phyloP scores from a whole-genome alignment of 2,329 filamentous ascomycete species.

The Annulohypoxylon truncatum region DNA sequence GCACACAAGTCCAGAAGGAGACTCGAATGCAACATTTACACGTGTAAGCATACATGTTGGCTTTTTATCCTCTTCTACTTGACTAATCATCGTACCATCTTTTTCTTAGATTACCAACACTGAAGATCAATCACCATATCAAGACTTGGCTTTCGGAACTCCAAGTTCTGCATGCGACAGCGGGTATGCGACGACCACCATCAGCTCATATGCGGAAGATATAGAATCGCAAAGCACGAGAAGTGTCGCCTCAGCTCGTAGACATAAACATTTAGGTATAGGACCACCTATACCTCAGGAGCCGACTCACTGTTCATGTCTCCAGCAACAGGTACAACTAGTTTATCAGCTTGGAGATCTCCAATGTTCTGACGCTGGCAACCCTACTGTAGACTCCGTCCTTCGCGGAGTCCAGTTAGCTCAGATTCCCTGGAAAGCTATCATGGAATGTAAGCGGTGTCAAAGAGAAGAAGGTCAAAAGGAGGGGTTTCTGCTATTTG shows the following conservation, averaged over 20 bases:
- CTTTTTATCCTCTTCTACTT: not conserved
- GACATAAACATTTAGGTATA: not conserved
- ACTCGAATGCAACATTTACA: not conserved
- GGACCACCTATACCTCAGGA: not conserved
- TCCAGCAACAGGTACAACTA: constrained; percentile 33
- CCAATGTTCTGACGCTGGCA: constrained; percentile 14
- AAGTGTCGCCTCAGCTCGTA: not conserved
- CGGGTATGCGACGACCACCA: not conserved
- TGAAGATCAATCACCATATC: not conserved
- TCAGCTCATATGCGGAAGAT: not conserved
- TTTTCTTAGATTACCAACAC: not conserved
- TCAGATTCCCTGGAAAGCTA: not conserved
- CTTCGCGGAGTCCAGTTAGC: constrained; percentile 3
- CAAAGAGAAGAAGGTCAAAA: constrained; percentile 27
- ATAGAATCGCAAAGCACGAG: not conserved
- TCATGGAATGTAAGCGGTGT: not conserved
- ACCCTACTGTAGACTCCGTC: constrained; percentile 13
- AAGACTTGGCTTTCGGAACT: not conserved
- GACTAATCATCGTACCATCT: not conserved
- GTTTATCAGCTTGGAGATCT: constrained; percentile 34
- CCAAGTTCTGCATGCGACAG: constrained; percentile 1
- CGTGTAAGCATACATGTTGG: constrained; percentile 1
- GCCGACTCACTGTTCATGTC: constrained; percentile 29
- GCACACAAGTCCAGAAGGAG: not conserved
- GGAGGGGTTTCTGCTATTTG: constrained; percentile 36